Evolutionary conservation across 2,329 filamentous ascomycete species (phyloP).

Genomic region (Microdochium trichocladiopsis): DNA sequence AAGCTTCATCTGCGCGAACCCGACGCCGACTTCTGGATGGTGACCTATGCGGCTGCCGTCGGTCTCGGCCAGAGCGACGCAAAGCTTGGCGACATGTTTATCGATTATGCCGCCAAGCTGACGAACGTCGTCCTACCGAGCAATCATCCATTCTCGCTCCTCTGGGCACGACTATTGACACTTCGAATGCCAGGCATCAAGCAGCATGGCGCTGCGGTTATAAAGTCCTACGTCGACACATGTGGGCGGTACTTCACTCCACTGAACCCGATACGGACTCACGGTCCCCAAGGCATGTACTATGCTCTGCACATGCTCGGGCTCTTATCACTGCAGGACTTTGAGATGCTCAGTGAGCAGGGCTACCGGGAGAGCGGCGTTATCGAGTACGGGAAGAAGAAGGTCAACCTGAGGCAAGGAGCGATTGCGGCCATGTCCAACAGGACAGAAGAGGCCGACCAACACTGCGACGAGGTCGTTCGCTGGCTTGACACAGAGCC

Average conservation of each 20-base stretch:
- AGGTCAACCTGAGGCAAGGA: background rate
- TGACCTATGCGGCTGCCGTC: slow-evolving; percentile 18
- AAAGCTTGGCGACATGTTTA: slow-evolving; percentile 14
- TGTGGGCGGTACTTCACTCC: slow-evolving; percentile 1
- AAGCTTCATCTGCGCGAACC: slow-evolving; percentile 15
- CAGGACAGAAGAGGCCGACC: background rate
- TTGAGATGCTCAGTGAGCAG: background rate
- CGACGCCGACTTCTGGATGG: slow-evolving; percentile 20
- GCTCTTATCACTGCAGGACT: background rate
- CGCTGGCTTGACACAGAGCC: slow-evolving; percentile 2
- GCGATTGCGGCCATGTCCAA: background rate
- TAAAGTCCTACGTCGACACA: slow-evolving; percentile 3
- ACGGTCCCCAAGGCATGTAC: slow-evolving; percentile 2
- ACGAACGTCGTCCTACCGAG: slow-evolving; percentile 13
- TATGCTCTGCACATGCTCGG: slow-evolving; percentile 2
- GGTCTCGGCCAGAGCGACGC: slow-evolving; percentile 13
- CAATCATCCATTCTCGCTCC: slow-evolving; percentile 15
- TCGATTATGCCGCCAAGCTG: slow-evolving; percentile 17
- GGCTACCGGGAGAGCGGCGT: background rate
- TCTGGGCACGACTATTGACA: slow-evolving; percentile 13
- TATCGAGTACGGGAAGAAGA: background rate
- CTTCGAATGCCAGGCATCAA: background rate
- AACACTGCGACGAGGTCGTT: background rate
- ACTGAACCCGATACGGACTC: background rate
- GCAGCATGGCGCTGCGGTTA: background rate